Conservation (phyloP, 352 stramenopile genomes). For the Pythium sp. region DNA sequence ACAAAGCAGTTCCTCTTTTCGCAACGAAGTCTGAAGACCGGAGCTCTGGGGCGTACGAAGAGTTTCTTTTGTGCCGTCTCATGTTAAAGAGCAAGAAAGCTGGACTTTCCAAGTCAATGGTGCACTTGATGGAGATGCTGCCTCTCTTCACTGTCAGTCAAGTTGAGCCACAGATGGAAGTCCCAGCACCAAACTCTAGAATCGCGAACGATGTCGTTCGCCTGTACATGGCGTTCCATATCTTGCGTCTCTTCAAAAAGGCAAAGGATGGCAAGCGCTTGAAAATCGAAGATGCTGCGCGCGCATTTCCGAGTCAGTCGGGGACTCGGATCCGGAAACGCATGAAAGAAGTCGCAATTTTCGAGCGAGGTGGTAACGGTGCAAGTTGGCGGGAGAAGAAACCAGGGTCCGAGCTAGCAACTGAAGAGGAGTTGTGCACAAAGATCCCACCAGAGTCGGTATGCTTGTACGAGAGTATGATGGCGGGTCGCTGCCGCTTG, state of each 20-base stretch:
- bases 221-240: conserved; percentile 85
- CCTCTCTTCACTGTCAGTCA: conserved; percentile 72
- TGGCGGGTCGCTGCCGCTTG: conserved; percentile 69
- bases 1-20: conserved; percentile 59
- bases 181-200: conserved; percentile 73
- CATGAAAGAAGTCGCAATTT: conserved; percentile 83
- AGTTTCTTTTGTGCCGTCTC: conserved; percentile 70
- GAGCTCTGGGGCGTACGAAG: conserved; percentile 42
- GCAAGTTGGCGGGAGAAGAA: conserved; percentile 86
- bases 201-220: conserved; percentile 82
- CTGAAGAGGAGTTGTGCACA: conserved; percentile 68
- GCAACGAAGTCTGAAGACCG: conserved; percentile 30
- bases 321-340: conserved; percentile 76
- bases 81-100: conserved; percentile 75
- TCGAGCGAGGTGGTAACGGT: conserved; percentile 77
- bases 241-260: conserved; percentile 81
- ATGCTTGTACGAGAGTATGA: conserved; percentile 86
- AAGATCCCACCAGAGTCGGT: conserved; percentile 76
- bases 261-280: conserved; percentile 69
- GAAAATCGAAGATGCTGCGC: conserved; percentile 81
- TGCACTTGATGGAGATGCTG: conserved; percentile 75
- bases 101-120: conserved; percentile 50
- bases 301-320: conserved; percentile 79
- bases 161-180: conserved; percentile 82
- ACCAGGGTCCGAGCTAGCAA: conserved; percentile 47